These are phyloP conservation scores for Xylaria sp. DNA, from an alignment of 2,329 filamentous ascomycete species.

Conservation along the genomic window DNA sequence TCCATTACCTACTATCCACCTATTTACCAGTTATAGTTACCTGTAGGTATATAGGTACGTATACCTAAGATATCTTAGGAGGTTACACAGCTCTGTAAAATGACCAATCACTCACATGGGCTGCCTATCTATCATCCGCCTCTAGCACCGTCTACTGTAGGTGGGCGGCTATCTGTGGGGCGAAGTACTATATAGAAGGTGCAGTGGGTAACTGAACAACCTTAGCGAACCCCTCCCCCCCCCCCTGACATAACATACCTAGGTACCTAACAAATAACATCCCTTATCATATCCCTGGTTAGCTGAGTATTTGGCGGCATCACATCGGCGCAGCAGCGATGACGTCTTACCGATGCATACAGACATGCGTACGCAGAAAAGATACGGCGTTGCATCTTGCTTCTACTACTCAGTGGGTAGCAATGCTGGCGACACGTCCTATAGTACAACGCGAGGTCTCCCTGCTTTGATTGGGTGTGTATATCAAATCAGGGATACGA, in stretches of 20 bases:
- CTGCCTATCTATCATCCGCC: not conserved
- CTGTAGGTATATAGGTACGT: no score
- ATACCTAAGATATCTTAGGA: not conserved
- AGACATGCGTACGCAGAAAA: not conserved
- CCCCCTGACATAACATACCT: no score
- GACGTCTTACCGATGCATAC: not conserved
- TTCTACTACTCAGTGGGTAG: not conserved
- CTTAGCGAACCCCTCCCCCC: no score
- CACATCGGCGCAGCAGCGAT: not conserved
- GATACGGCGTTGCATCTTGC: not conserved
- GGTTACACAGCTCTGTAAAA: not conserved
- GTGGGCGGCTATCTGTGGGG: not conserved
- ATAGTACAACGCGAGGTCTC: not conserved
- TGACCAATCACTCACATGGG: constrained; percentile 5
- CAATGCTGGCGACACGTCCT: not conserved
- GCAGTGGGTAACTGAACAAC: no score
- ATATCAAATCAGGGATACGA: not conserved
- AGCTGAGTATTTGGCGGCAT: not conserved
- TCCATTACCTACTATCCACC: no score
- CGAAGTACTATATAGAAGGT: not conserved
- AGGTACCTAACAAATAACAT: not conserved
- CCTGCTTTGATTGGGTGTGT: not conserved
- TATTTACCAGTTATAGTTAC: no score
- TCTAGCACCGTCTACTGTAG: not conserved
- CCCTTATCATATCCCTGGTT: not conserved